Base-by-base conservation (phyloP, 169 alveolate species). In the Cryptosporidium andersoni region DNA sequence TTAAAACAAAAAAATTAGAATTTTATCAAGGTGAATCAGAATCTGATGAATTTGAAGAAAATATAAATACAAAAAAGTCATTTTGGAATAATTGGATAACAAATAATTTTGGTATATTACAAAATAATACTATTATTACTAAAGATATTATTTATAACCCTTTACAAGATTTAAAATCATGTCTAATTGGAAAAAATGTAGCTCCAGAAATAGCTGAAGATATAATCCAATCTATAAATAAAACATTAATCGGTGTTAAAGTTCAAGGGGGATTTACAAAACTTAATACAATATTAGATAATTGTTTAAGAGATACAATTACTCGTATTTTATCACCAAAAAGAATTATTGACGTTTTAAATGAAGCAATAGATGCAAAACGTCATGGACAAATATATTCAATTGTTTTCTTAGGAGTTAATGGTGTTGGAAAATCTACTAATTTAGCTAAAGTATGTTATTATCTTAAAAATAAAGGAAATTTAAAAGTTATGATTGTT, bases 341-440 rank as follows among this genome's bases (percentile, higher is more conserved):
- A 82, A 91, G 92, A 51, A 91, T 95, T 43, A 94, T 93, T 39
- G 98, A 96, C 90, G 89, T 95, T 4, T 88, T 96, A 34, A 82
- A 96, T 62, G 95, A 95, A 52, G 98, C 98, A 37, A 89, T 92
- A 80, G 94, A 95, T 45, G 95, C 98, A 3, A 96, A 95, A 66
- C 91, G 95, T 58, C 91, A 91, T 42, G 97, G 98, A 2, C 93
- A 94, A 81, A 95, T 97, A 14, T 97, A 96, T 82, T 93, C 97
- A 2, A 93, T 96, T 37, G 97, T 94, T 16, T 95, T 96, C 65
- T 92, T 96, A 51, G 99, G 99, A 4, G 99, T 98, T 12, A 98
- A 98, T 88, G 99, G 99, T 3, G 99, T 98, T 1, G 99, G 99
- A 37, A 98, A 98, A 93, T 96, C 99, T 34, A 98, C 99, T 11